A percentile compares a stretch with the other conserved stretches of the same genome.
Evolutionary conservation across 371 early-diverging fungal species (phyloP).

Genomic region (Rhizopus delemar): DNA sequence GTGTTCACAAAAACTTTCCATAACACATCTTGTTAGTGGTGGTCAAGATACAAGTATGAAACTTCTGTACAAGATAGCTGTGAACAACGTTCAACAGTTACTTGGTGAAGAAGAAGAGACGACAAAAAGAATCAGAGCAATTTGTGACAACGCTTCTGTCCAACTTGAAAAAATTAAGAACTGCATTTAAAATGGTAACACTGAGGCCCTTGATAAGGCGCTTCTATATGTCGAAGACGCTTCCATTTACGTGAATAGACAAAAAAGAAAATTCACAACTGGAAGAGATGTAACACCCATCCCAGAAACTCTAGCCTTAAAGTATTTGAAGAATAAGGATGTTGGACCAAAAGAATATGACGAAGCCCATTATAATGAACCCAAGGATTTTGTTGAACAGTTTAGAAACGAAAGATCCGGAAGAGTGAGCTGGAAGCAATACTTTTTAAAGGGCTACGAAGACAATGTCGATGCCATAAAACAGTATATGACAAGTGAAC

Average conservation of each 20-base stretch:
- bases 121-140: slow-evolving; percentile 13
- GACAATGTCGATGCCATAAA: slow-evolving; percentile 11
- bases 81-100: slow-evolving; percentile 13
- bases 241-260: slow-evolving; percentile 15
- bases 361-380: slow-evolving; percentile 17
- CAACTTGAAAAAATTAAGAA: slow-evolving; percentile 19
- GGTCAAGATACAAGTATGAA: no score
- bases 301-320: slow-evolving; percentile 14
- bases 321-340: slow-evolving; percentile 16
- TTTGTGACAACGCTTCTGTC: slow-evolving; percentile 15
- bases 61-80: no score
- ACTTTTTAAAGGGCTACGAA: slow-evolving; percentile 14
- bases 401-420: slow-evolving; percentile 16
- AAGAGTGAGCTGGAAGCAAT: slow-evolving; percentile 15
- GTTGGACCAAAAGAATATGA: slow-evolving; percentile 16
- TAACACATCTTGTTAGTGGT: no score
- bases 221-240: slow-evolving; percentile 17
- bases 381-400: slow-evolving; percentile 14
- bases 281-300: slow-evolving; percentile 17
- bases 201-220: slow-evolving; percentile 17
- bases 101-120: slow-evolving; percentile 12
- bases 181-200: slow-evolving; percentile 15
- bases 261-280: slow-evolving; percentile 17
- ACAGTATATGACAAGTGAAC: slow-evolving; percentile 12
- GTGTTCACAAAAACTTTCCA: no score